Base-by-base conservation (phyloP, 148 eudicot genomes). In the Heliosperma pusillum region DNA sequence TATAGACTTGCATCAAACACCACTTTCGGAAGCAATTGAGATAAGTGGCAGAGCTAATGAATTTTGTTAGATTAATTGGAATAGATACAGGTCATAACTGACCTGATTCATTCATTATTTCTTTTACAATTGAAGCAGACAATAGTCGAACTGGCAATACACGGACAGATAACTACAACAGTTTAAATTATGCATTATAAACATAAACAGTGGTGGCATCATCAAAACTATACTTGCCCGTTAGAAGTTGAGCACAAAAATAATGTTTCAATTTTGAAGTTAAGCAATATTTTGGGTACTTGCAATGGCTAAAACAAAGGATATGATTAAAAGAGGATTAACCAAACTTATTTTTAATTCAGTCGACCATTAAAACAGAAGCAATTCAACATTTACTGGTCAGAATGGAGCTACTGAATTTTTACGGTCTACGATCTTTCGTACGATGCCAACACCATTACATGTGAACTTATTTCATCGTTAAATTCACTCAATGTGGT, bases 1-100 rank as follows among this genome's bases (percentile, higher is more conserved):
- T 19, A n/a, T 71, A 80, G 56, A 45, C 64, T 47, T 55, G 66
- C 8, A 76, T 76, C 22, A 76, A 59, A 52, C 5, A 26, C 42
- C 20, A 17, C 4, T 12, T 53, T 27, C 25, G 29, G 9, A 9
- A 29, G 71, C 77, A 65, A 66, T 30, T 66, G 55, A 73, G 58
- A 29, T 24, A 19, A 60, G 36, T 55, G 55, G 20, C 27, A 66
- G 42, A 27, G 26, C 47, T 8, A 11, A 67, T 22, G 20, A 22
- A 66, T 13, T 20, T 26, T 30, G n/a, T n/a, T n/a, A n/a, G n/a
- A n/a, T n/a, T n/a, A n/a, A n/a, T n/a, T n/a, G n/a, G 44, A 63
- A 10, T 7, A 29, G 26, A 19, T 62, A 33, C 16, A 74, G 27
- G 52, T 27, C 11, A 52, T 73, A 17, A 17, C 20, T 57, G 66